Base-by-base conservation (phyloP, 2,329 filamentous ascomycete species). In the Colletotrichum scovillei region DNA sequence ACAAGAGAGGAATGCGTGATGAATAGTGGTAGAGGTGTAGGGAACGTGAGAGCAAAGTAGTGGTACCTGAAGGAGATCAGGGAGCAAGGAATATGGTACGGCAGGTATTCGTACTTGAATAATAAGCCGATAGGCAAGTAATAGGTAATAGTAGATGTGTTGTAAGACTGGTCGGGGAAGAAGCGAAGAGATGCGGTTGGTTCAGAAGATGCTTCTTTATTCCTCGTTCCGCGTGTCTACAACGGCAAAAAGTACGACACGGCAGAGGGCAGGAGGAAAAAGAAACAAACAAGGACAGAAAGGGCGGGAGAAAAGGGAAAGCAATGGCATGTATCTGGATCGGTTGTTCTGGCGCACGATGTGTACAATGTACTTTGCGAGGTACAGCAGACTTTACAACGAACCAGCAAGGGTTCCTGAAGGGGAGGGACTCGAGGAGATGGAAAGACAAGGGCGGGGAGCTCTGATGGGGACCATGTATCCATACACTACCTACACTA, bases 231-330 rank as follows among this genome's bases (percentile, higher is more conserved):
- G 28, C 38, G 42, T 66, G 52, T 69, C 67, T 59, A 42, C 60
- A 65, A 62, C 59, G 53, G 59, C 59, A 46, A 52, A 60, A 62
- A 52, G 55, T 26, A 57, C 53, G 55, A 53, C 38, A 58, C 28
- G 24, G 42, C 35, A 26, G 19, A 49, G 35, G 19, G 57, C 32
- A 14, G 53, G 38, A 60, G 42, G 49, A 28, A 60, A 65, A 69
- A 63, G 52, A 69, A 38, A 32, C 60, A 46, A 64, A 63, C 32
- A 26, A 38, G 46, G 46, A 49, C 42, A 69, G 56, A 46, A 65
- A 65, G 58, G 65, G 63, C 24, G 38, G 57, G 64, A 71, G 56
- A 69, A 67, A 72, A 67, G 67, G 70, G 70, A 73, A 70, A 69
- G 42, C 60, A 60, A 57, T 57, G 67, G 70, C 60, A 73, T 70